phyloP scores from a whole-genome alignment of 495 filamentous ascomycete species.

The Lasiosphaeris hirsuta region DNA sequence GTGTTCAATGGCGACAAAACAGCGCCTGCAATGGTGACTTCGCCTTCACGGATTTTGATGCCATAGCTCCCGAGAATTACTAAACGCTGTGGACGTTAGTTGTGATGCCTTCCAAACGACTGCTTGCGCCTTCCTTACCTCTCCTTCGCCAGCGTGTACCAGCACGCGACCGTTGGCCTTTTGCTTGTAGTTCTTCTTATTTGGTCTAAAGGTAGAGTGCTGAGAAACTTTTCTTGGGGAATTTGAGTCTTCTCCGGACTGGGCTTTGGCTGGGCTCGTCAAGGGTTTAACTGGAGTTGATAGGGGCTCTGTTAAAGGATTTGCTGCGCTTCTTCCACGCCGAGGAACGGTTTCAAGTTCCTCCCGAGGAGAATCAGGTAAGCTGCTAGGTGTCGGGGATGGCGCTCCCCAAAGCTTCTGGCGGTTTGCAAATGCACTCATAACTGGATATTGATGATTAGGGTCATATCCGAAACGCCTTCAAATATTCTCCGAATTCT shows the following conservation, averaged over 20 bases:
- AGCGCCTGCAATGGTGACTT: slow-evolving; percentile 66
- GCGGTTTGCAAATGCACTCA: slow-evolving; percentile 52
- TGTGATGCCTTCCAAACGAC: neutral
- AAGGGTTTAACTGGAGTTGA: neutral
- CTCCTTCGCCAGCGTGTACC: slow-evolving; percentile 42
- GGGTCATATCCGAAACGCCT: neutral
- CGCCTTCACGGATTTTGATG: slow-evolving; percentile 55
- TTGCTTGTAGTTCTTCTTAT: slow-evolving; percentile 39
- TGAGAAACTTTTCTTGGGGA: slow-evolving; percentile 16
- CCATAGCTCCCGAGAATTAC: slow-evolving; percentile 72
- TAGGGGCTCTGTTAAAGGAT: neutral
- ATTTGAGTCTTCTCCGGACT: neutral
- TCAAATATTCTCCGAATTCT: no score
- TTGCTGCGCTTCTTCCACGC: neutral
- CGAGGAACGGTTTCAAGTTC: neutral
- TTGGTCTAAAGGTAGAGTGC: slow-evolving; percentile 45
- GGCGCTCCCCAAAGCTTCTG: slow-evolving; percentile 33
- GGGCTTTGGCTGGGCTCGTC: neutral
- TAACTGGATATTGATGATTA: slow-evolving; percentile 24
- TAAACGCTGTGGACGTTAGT: slow-evolving; percentile 49
- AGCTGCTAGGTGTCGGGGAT: slow-evolving; percentile 2
- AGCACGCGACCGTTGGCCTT: slow-evolving; percentile 33
- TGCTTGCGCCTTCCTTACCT: slow-evolving; percentile 30
- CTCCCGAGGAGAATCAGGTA: neutral
- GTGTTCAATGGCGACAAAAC: slow-evolving; percentile 52